Conservation (phyloP, 176 grass and related monocot species). For the Oryza brachyantha region DNA sequence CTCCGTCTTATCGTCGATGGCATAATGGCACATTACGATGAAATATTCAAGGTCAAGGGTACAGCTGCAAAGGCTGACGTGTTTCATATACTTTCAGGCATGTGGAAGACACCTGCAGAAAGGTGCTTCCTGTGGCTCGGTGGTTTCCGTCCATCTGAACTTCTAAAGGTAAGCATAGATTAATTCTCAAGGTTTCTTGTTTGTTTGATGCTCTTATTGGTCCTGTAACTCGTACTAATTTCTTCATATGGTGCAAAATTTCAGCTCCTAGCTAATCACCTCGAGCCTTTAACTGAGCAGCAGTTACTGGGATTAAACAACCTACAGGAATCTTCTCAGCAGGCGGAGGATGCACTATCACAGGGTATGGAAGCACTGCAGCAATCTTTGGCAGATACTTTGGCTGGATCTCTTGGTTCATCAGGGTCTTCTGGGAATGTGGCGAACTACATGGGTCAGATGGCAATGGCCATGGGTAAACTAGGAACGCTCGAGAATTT, state of each 20-base stretch:
- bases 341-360: slow-evolving; percentile 51
- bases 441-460: slow-evolving; percentile 89
- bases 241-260: background rate
- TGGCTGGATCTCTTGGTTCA: slow-evolving; percentile 65
- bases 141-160: slow-evolving; percentile 58
- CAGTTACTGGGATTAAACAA: slow-evolving; percentile 43
- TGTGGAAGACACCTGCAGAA: slow-evolving; percentile 64
- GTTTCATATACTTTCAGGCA: slow-evolving; percentile 67
- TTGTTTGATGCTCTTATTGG: background rate
- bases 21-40: slow-evolving; percentile 59
- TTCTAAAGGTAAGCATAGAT: slow-evolving; percentile 38
- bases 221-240: slow-evolving; percentile 22
- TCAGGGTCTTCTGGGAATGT: slow-evolving; percentile 72
- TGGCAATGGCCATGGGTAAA: slow-evolving; percentile 91
- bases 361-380: slow-evolving; percentile 60
- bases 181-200: slow-evolving; percentile 7
- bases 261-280: slow-evolving; percentile 54
- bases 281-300: slow-evolving; percentile 48
- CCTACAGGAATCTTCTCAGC: slow-evolving; percentile 58
- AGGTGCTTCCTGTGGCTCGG: slow-evolving; percentile 65
- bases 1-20: slow-evolving; percentile 53
- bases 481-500: slow-evolving; percentile 73
- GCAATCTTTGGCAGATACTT: slow-evolving; percentile 65
- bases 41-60: slow-evolving; percentile 55
- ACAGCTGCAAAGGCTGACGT: slow-evolving; percentile 55